phyloP scores from a whole-genome alignment of 129 eudicot species.

The Tanacetum coccineum region DNA sequence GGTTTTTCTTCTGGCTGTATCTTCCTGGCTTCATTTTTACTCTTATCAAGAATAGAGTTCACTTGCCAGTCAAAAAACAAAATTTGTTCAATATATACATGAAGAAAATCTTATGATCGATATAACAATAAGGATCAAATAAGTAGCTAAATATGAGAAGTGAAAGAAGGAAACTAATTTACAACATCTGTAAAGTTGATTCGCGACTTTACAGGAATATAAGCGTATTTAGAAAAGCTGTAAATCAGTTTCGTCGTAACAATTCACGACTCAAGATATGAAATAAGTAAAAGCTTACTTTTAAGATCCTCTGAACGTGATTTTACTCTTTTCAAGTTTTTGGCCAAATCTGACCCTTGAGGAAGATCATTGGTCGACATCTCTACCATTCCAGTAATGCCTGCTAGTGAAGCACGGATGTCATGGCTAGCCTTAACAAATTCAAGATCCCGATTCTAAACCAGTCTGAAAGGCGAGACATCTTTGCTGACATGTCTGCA shows the following conservation, averaged over 20 bases:
- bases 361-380: slow-evolving; percentile 29
- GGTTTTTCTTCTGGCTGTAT: slow-evolving; percentile 52
- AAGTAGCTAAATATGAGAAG: no score
- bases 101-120: no score
- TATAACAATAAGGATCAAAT: no score
- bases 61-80: slow-evolving; percentile 26
- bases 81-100: not conserved
- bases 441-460: slow-evolving; percentile 55
- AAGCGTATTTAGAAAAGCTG: no score
- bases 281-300: slow-evolving; percentile 31
- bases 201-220: no score
- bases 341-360: slow-evolving; percentile 39
- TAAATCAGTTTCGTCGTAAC: no score
- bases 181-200: no score
- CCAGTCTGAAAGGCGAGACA: slow-evolving; percentile 44
- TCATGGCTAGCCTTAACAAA: slow-evolving; percentile 76
- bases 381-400: slow-evolving; percentile 53
- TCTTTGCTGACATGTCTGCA: slow-evolving; percentile 38
- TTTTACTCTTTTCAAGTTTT: slow-evolving; percentile 36
- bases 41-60: slow-evolving; percentile 61
- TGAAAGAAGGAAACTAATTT: no score
- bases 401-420: slow-evolving; percentile 60
- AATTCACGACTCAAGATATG: not conserved
- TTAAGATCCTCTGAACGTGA: slow-evolving; percentile 43
- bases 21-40: slow-evolving; percentile 72